Conservation (phyloP, 2,329 filamentous ascomycete species). For the Colletotrichum chlorophyti region DNA sequence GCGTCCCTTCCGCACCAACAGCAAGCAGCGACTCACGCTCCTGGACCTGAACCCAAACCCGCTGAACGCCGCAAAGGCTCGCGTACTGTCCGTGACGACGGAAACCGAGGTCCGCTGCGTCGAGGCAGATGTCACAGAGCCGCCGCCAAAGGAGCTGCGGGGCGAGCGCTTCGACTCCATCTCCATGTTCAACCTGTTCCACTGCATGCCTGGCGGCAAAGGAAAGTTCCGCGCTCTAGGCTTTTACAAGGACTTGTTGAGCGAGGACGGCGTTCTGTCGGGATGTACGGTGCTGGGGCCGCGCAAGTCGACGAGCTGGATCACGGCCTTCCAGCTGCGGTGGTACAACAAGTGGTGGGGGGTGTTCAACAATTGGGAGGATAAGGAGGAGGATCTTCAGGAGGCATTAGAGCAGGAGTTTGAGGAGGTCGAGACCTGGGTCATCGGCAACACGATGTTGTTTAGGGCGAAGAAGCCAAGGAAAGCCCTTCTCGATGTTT, state of each 20-base stretch:
- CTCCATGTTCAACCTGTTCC: constrained; percentile 49
- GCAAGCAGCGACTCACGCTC: constrained; percentile 40
- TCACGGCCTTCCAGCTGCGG: constrained; percentile 30
- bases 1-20: constrained; percentile 22
- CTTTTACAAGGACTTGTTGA: constrained; percentile 39
- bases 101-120: constrained; percentile 36
- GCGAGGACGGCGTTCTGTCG: constrained; percentile 42
- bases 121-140: constrained; percentile 43
- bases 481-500: constrained; percentile 30
- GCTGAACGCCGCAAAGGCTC: constrained; percentile 37
- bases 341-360: constrained; percentile 41
- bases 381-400: constrained; percentile 41
- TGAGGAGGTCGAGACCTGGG: constrained; percentile 44
- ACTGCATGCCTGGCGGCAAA: constrained; percentile 45
- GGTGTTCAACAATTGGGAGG: constrained; percentile 47
- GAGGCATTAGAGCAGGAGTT: constrained; percentile 43
- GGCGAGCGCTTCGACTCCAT: constrained; percentile 47
- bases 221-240: constrained; percentile 40
- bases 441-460: constrained; percentile 46
- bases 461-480: constrained; percentile 42
- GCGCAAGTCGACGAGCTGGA: constrained; percentile 35
- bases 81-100: constrained; percentile 33
- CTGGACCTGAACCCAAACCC: constrained; percentile 43
- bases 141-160: constrained; percentile 36
- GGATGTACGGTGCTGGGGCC: constrained; percentile 46